Conservation (phyloP, 169 alveolate genomes). For the Babesia ovis region DNA sequence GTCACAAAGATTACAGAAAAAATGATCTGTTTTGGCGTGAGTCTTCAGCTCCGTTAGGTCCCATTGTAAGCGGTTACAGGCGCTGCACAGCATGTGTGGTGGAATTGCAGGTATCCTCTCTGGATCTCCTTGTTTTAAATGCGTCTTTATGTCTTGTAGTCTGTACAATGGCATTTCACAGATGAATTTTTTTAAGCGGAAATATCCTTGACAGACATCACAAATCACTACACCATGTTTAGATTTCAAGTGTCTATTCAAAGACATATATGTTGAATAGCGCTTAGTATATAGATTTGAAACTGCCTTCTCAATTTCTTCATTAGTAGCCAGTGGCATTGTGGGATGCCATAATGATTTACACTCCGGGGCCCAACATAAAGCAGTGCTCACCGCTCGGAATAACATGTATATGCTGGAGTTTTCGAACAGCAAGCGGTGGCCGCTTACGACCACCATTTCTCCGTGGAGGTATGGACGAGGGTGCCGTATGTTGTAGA, state of each 20-base stretch:
- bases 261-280: slow-evolving; percentile 10
- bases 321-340: background rate
- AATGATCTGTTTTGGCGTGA: slow-evolving; percentile 67
- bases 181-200: slow-evolving; percentile 40
- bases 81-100: slow-evolving; percentile 59
- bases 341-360: slow-evolving; percentile 32
- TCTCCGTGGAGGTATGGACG: slow-evolving; percentile 26
- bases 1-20: slow-evolving; percentile 59
- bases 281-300: background rate
- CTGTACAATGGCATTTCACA: slow-evolving; percentile 51
- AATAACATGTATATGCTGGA: slow-evolving; percentile 43
- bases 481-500: slow-evolving; percentile 14
- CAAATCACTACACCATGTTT: slow-evolving; percentile 49
- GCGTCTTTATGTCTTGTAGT: slow-evolving; percentile 16
- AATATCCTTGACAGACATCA: slow-evolving; percentile 43
- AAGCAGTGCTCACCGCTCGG: slow-evolving; percentile 42
- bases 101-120: slow-evolving; percentile 39
- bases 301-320: slow-evolving; percentile 15
- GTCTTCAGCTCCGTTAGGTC: slow-evolving; percentile 47
- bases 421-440: slow-evolving; percentile 46
- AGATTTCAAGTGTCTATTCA: slow-evolving; percentile 48
- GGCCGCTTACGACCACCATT: slow-evolving; percentile 16
- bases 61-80: slow-evolving; percentile 50
- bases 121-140: slow-evolving; percentile 53
- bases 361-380: slow-evolving; percentile 67